Evolutionary conservation across 1,284 basidiomycete genomes (phyloP), one percentile per base, ranked within the genome.

Genomic region (Sanghuangporus baumii): DNA sequence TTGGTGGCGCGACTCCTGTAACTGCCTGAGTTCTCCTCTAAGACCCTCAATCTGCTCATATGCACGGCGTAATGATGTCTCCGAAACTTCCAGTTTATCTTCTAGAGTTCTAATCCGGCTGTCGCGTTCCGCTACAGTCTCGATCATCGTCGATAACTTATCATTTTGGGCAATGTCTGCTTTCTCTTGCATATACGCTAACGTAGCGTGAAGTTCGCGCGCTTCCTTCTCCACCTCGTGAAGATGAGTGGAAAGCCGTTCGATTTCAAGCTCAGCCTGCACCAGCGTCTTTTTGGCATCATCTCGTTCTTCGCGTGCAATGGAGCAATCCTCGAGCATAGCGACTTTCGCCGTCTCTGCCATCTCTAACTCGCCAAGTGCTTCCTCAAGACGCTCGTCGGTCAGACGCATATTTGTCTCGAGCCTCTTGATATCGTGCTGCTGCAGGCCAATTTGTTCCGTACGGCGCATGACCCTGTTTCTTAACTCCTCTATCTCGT

Each of bases 311-410:
- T 87, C 85, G 59, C 89, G 78, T 4, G 88, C 87, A 63, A 85
- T 84, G 11, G 84, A 84, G 68, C 89, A 91, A 69, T 91, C 89
- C 66, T 91, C 88, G 0, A 92, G 81, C 87, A 91, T 89, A 2
- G 88, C 86, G 56, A 82, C 81, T 71, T 87, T 89, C 75, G 89
- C 81, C 2, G 82, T 79, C 37, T 75, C 77, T 61, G 85, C 74
- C 59, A 81, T 79, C 68, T 90, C 89, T 64, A 89, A 72, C 68
- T 91, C 89, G 11, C 71, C 72, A 1, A 79, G 83, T 79, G 89
- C 81, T 74, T 91, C 89, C 7, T 70, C 73, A 34, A 90, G 72
- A 9, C 88, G 79, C 38, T 91, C 89, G 69, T 92, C 89, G 62
- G 89, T 85, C 38, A 91, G 73, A 61, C 79, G 78, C 61, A 88